Base-by-base conservation (phyloP, 805 yeast species). In the Kregervanrija delftensis region DNA sequence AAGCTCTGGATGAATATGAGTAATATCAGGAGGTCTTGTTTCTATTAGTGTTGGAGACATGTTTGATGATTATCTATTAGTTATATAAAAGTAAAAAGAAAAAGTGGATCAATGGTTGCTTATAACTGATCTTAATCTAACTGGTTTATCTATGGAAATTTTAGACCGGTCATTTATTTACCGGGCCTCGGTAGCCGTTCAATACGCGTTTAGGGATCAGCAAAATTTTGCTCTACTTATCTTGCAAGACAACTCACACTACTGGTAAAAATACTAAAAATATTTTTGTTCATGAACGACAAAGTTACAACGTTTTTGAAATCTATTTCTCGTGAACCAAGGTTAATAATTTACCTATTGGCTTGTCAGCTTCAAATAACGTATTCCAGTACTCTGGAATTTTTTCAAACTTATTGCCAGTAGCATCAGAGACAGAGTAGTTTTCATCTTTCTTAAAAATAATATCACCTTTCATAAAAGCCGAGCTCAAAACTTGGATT, bases 261-360 rank as follows among this genome's bases (percentile, higher is more conserved):
- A 22, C 28, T 22, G 6, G 8, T 22, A 22, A 22, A 22, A 22
- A 22, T 22, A 22, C 28, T 5, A 5, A 22, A 22, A 22, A 4
- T 4, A 6, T 5, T 6, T 22, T 4, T 22, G 8, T 22, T 22
- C 28, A 22, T 4, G 2, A 6, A 22, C 6, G 28, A 22, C 6
- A 8, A 22, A 22, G 28, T 22, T 22, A 22, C 8, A 22, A 22
- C 4, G 2, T 22, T 22, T 22, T 22, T n/a, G n/a, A 22, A 22
- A 22, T 8, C 5, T 22, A 22, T 22, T 22, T 22, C 28, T 22
- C 6, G 28, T 22, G 8, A 6, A 22, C 28, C 28, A 6, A 22
- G 6, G 82, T 72, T 38, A 77, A 57, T 52, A 73, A 64, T 54
- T 77, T 78, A 45, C 83, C 84, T 22, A 53, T 64, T 43, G 58